Conservation (phyloP, 1,284 basidiomycete species). For the Takashimella koratensis region DNA sequence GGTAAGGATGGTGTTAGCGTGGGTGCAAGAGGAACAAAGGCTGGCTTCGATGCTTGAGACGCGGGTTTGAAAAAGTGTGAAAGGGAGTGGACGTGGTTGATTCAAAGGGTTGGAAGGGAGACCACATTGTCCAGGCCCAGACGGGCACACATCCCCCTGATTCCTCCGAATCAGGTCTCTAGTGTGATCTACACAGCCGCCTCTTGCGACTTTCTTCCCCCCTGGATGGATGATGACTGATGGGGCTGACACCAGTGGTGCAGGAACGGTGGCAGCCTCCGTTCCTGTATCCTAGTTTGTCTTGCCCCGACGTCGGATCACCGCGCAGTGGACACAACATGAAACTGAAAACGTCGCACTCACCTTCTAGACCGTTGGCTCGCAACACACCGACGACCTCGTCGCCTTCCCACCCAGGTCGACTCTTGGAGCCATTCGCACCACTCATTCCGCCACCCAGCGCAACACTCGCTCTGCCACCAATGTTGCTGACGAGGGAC, state of each 20-base stretch:
- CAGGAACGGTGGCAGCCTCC: too few species aligned
- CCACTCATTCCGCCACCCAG: constrained; percentile 16
- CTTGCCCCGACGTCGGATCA: too few species aligned
- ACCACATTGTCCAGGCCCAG: too few species aligned
- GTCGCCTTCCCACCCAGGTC: constrained; percentile 45
- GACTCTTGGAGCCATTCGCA: constrained; percentile 10
- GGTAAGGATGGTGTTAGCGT: not conserved
- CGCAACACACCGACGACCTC: constrained; percentile 43
- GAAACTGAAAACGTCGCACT: constrained; percentile 13
- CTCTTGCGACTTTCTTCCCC: too few species aligned
- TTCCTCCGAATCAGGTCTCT: too few species aligned
- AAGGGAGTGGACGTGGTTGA: not conserved
- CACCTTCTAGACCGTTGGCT: constrained; percentile 43
- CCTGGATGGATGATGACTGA: too few species aligned
- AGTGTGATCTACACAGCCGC: too few species aligned
- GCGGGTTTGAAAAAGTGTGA: not conserved
- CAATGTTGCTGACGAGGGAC: not conserved
- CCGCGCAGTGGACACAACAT: too few species aligned
- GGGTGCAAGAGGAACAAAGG: not conserved
- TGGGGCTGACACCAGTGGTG: too few species aligned
- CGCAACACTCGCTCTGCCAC: constrained; percentile 28
- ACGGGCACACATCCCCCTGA: too few species aligned
- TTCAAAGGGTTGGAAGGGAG: too few species aligned
- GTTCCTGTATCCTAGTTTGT: too few species aligned
- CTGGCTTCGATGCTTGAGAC: not conserved